Base-by-base conservation (phyloP, 225 moss, liverwort and hornwort genomes). In the Climacium dendroides region DNA sequence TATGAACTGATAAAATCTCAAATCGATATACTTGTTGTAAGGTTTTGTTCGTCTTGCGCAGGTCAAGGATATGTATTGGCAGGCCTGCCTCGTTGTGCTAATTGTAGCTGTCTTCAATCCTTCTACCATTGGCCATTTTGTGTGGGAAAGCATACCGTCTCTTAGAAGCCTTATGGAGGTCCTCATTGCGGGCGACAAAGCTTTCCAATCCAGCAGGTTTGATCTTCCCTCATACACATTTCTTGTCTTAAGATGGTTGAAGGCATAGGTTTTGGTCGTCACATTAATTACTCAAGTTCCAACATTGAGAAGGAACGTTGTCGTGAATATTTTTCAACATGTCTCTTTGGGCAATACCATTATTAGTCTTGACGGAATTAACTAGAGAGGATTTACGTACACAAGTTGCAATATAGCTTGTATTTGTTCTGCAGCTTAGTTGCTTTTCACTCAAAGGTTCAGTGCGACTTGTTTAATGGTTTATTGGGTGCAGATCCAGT, bases 51-150 rank as follows among this genome's bases (percentile, higher is more conserved):
- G 47, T 87, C 66, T 78, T 82, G 63, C 84, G 88, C 93, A 98
- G 98, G 91, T 96, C 85, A 99, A 96, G 90, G 99, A 96, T 83
- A 93, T 94, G 94, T 99, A 99, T 89, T 99, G 99, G 99, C 93
- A 95, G 80, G 99, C 99, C 60, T 95, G 95, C 81, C 94, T 99
- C 82, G 96, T 99, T 85, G 97, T 99, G 77, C 94, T 99, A 74
- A 93, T 97, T 69, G 91, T 99, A 78, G 95, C 96, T 86, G 96
- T 97, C 62, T 96, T 94, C 87, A 97, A 99, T 92, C 95, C 96
- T 65, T 94, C 90, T 69, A 96, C 99, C 41, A 97, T 99, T 90
- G 99, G 99, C 62, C 93, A 91, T 90, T 96, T 96, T 90, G 96
- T 97, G 41, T 99, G 99, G 99, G 94, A 92, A 89, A 96, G 89